These are phyloP conservation scores for Plenodomus lindquistii DNA, from an alignment of 2,329 filamentous ascomycete genomes.

Conservation along the genomic window DNA sequence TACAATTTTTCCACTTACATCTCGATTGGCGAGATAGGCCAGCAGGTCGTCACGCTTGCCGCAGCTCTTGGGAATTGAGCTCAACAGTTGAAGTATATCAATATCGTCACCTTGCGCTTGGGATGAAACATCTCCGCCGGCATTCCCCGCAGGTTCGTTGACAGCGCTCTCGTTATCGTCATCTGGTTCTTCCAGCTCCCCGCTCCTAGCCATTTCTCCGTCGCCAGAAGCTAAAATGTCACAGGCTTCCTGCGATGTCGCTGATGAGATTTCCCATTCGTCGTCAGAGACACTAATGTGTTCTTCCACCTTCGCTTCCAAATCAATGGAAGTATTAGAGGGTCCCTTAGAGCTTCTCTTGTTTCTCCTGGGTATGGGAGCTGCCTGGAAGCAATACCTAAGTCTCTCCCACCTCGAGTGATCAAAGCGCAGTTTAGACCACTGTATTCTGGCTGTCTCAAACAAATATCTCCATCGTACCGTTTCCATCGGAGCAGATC, in stretches of 20 bases:
- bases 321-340: too few species aligned
- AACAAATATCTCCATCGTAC: constrained; percentile 25
- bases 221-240: neutral
- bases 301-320: neutral
- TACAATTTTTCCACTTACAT: neutral
- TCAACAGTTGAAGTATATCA: neutral
- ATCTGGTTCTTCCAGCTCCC: neutral
- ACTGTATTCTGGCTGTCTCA: constrained; percentile 19
- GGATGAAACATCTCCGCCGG: neutral
- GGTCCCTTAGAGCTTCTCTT: too few species aligned
- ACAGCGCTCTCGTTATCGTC: neutral
- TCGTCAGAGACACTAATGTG: neutral
- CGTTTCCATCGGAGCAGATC: neutral
- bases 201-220: neutral
- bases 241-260: neutral
- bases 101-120: neutral
- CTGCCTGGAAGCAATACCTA: neutral
- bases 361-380: neutral
- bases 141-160: neutral
- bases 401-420: constrained; percentile 2
- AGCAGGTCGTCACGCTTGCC: neutral
- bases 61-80: neutral
- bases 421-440: constrained; percentile 18
- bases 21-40: neutral
- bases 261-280: neutral